phyloP scores from a whole-genome alignment of 2,329 filamentous ascomycete species.

The Beauveria sp. region DNA sequence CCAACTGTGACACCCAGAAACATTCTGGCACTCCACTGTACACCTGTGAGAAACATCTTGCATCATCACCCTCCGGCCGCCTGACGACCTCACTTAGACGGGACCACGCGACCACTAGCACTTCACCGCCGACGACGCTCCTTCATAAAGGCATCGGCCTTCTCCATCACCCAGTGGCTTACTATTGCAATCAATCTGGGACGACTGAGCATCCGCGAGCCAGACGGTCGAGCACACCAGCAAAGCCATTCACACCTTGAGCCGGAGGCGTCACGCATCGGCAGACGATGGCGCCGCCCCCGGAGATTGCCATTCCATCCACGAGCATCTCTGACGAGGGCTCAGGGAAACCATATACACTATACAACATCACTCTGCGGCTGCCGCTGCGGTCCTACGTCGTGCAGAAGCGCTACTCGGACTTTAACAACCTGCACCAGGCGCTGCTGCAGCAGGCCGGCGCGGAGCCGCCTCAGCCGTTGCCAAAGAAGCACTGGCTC shows the following conservation, averaged over 20 bases:
- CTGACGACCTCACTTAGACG: conserved; percentile 9
- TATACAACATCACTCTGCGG: conserved; percentile 71
- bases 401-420: conserved; percentile 74
- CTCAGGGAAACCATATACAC: conserved; percentile 59
- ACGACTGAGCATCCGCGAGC: not conserved
- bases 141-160: not conserved
- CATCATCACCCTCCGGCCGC: conserved; percentile 8
- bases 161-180: not conserved
- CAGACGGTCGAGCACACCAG: not conserved
- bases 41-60: conserved; percentile 3
- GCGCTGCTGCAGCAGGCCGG: conserved; percentile 53
- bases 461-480: conserved; percentile 54
- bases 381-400: conserved; percentile 70
- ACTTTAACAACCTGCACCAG: conserved; percentile 62
- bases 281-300: conserved; percentile 51
- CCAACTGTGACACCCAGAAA: not conserved
- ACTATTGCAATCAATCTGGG: not conserved
- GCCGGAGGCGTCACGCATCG: not conserved
- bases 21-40: not conserved
- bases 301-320: conserved; percentile 61
- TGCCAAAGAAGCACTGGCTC: conserved; percentile 73
- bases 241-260: not conserved
- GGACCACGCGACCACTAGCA: conserved; percentile 8
- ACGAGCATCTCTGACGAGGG: conserved; percentile 48
- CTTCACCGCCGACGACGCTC: not conserved